Conservation (phyloP, 495 filamentous ascomycete genomes). For the Penicillium parvum region DNA sequence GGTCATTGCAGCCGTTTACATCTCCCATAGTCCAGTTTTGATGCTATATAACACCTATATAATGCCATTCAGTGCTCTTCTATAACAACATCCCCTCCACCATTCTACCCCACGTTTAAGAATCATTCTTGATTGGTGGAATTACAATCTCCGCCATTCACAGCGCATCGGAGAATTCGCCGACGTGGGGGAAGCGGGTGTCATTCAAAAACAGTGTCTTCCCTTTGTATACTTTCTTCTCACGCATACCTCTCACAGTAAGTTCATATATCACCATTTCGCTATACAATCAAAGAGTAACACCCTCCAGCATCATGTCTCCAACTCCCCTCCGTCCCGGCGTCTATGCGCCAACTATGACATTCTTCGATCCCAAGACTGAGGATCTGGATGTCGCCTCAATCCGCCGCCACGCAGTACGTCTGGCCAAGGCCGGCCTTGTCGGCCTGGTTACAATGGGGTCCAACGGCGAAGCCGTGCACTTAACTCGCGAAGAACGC, state of each 20-base stretch:
- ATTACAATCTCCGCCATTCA: slow-evolving; percentile 22
- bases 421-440: slow-evolving; percentile 76
- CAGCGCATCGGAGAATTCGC: slow-evolving; percentile 19
- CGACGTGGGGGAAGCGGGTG: slow-evolving; percentile 23
- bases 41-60: no score
- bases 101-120: slow-evolving; percentile 19
- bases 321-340: slow-evolving; percentile 70
- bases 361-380: slow-evolving; percentile 77
- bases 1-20: no score
- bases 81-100: no score
- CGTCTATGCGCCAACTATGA: slow-evolving; percentile 87
- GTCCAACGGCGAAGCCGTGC: slow-evolving; percentile 84
- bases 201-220: slow-evolving; percentile 2
- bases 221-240: neutral
- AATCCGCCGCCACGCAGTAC: slow-evolving; percentile 74
- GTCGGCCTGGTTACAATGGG: slow-evolving; percentile 85
- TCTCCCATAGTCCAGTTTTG: no score
- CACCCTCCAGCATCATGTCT: slow-evolving; percentile 22
- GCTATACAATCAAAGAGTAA: neutral
- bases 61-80: no score
- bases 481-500: slow-evolving; percentile 72
- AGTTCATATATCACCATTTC: neutral
- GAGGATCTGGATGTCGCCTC: slow-evolving; percentile 79
- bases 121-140: slow-evolving; percentile 20
- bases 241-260: neutral